A percentile compares a stretch with the other conserved stretches of the same genome.
Conservation (phyloP, 768 basidiomycete genomes). For the Crucibulum laeve region DNA sequence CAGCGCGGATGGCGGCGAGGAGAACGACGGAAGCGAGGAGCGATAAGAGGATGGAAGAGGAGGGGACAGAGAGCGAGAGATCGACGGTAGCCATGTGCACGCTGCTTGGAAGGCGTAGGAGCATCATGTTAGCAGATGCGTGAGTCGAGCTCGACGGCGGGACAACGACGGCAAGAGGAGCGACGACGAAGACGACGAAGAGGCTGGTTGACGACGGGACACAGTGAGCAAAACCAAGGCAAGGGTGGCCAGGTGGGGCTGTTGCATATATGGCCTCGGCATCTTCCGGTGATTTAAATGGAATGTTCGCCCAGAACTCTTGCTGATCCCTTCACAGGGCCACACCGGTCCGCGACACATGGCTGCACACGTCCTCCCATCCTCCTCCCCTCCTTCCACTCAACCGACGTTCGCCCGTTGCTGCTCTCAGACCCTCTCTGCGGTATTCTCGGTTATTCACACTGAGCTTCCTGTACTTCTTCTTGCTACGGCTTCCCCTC, state of each 20-base stretch:
- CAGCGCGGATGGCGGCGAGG: slow-evolving; percentile 17
- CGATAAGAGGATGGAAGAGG: slow-evolving; percentile 19
- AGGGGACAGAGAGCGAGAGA: slow-evolving; percentile 14
- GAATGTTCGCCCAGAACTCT: background rate
- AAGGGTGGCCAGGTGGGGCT: background rate
- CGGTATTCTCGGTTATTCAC: background rate
- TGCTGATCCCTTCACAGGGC: background rate
- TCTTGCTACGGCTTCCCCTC: background rate
- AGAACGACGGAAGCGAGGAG: slow-evolving; percentile 21
- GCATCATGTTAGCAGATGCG: slow-evolving; percentile 12
- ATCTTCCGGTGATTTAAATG: background rate
- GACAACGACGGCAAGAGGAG: background rate
- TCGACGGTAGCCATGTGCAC: slow-evolving; percentile 10
- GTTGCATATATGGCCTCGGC: background rate
- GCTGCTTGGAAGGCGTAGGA: slow-evolving; percentile 12
- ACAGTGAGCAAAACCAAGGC: background rate
- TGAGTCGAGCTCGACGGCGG: background rate
- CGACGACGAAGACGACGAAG: background rate
- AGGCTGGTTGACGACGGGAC: background rate
- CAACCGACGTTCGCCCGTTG: background rate
- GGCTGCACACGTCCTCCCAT: background rate
- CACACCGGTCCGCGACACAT: background rate
- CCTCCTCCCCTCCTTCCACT: background rate
- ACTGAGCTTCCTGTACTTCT: background rate
- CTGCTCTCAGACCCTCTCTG: background rate